A percentile compares a stretch with the other conserved stretches of the same genome.
phyloP scores from a whole-genome alignment of 2,329 filamentous ascomycete species.

The Lasiodiplodia sp. region DNA sequence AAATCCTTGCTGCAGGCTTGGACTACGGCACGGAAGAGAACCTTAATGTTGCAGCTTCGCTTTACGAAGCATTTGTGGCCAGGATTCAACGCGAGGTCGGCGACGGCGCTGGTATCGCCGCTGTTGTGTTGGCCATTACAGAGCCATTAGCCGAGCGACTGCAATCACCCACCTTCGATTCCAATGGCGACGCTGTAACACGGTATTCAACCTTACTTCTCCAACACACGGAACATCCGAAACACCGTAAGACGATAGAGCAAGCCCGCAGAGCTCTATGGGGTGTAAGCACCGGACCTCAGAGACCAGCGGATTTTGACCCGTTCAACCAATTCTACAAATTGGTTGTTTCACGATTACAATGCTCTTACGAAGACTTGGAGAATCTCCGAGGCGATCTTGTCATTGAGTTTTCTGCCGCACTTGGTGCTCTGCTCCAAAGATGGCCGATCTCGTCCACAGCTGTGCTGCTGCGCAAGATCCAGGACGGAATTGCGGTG shows the following conservation, averaged over 20 bases:
- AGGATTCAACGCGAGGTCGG: constrained; percentile 55
- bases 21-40: constrained; percentile 54
- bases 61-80: constrained; percentile 65
- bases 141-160: constrained; percentile 69
- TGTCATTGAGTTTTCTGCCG: constrained; percentile 59
- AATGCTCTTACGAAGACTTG: constrained; percentile 61
- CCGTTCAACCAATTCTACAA: constrained; percentile 73
- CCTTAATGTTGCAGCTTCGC: constrained; percentile 36
- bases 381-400: constrained; percentile 49
- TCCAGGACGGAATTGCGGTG: constrained; percentile 67
- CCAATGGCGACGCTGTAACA: neutral
- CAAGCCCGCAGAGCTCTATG: constrained; percentile 71
- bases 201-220: constrained; percentile 48
- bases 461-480: constrained; percentile 62
- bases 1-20: constrained; percentile 66
- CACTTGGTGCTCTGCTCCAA: constrained; percentile 54
- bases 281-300: constrained; percentile 58
- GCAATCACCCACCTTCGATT: constrained; percentile 27
- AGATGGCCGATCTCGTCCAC: constrained; percentile 57
- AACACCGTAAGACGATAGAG: constrained; percentile 55
- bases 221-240: constrained; percentile 61
- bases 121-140: constrained; percentile 70
- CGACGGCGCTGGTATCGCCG: constrained; percentile 71
- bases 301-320: constrained; percentile 54
- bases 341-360: constrained; percentile 62